Evolutionary conservation across 2,329 filamentous ascomycete genomes (phyloP), one percentile per base, ranked within the genome.

Genomic region (Hirsutella thompsonii): DNA sequence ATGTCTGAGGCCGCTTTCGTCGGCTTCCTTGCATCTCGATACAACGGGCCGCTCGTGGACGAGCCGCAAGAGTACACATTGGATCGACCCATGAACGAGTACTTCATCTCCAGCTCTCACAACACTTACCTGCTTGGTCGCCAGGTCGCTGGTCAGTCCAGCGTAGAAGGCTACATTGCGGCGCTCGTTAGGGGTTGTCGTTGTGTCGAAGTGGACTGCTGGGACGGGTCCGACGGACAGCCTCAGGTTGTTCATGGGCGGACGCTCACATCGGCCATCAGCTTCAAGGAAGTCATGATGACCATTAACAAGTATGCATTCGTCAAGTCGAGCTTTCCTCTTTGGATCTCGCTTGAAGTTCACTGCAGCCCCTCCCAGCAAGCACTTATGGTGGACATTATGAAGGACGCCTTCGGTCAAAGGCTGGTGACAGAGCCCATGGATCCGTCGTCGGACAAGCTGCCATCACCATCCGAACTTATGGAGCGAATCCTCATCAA

Each of bases 31-130:
- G 75, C 79, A 13, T 94, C 86, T 0, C 74, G 75, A 36, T 72
- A 79, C 50, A 94, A 93, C 54, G 70, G 76, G 2, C 70, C 83
- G 2, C 72, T 87, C 34, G 63, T 72, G 21, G 72, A 74, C 34
- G 70, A 74, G 45, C 72, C 76, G n/a, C 61, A 73, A 11, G 64
- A 76, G 21, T 76, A 79, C 42, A 67, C 67, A 5, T 76, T 95
- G 41, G 79, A 94, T 55, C 78, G 84, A 20, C 92, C 92, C 0
- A 68, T 96, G 58, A 94, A 94, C 57, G 90, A 96, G 57, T 98
- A 98, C 61, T 95, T 88, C 67, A 92, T 98, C 49, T 96, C 90
- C 1, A 95, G 89, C 66, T 96, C 92, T 2, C 92, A 98, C 69
- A 98, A 98, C 62, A 98, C 92, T 0, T 98, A 98, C 55, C 79